Evolutionary conservation across 2,329 filamentous ascomycete species (phyloP).

Genomic region (Mollisiaceae sp.): DNA sequence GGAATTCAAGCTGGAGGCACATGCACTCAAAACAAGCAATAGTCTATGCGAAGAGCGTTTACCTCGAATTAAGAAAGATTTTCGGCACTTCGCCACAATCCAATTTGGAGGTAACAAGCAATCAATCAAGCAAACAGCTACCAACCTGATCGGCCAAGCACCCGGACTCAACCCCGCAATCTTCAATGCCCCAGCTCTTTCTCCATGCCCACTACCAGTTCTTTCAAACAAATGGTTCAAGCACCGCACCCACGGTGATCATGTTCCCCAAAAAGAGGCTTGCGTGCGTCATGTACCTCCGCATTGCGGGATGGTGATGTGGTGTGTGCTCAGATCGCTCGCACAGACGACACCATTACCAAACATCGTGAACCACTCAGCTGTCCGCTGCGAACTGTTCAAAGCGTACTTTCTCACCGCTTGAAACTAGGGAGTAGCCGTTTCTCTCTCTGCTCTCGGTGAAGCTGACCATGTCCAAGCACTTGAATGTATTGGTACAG

Average conservation of each 20-base stretch:
- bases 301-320: not conserved
- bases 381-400: not conserved
- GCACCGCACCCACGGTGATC: not conserved
- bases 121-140: not conserved
- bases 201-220: not conserved
- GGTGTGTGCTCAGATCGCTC: constrained; percentile 2
- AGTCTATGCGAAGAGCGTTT: too few relatives aligned
- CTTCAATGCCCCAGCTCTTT: not conserved
- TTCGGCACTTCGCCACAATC: too few relatives aligned
- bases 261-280: not conserved
- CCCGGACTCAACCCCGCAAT: not conserved
- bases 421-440: not conserved
- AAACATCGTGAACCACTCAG: not conserved
- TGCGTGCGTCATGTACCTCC: not conserved
- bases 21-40: too few relatives aligned
- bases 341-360: not conserved
- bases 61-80: too few relatives aligned
- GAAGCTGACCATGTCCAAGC: too few relatives aligned
- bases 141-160: not conserved
- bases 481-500: not conserved
- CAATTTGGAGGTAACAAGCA: too few relatives aligned
- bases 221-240: not conserved
- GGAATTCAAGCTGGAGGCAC: too few relatives aligned
- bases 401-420: not conserved
- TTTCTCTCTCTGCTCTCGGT: not conserved